Conservation (phyloP, 305 asterid species). For the Andrographis paniculata region DNA sequence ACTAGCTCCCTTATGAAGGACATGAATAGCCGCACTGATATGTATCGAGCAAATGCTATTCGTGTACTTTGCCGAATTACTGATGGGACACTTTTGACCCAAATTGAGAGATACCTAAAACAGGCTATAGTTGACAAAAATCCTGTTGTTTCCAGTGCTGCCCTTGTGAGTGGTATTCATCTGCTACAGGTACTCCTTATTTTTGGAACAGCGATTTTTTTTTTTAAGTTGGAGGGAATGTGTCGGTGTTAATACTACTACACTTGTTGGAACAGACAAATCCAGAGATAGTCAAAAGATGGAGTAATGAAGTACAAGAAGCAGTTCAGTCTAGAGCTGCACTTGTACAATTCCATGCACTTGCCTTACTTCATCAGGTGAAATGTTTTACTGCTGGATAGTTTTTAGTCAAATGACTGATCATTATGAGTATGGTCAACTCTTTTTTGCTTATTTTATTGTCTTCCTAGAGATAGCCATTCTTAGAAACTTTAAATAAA, state of each 20-base stretch:
- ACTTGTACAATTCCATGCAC: constrained; percentile 96
- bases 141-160: constrained; percentile 90
- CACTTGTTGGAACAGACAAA: constrained; percentile 43
- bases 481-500: too few species aligned
- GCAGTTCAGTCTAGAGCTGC: constrained; percentile 98
- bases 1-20: constrained; percentile 93
- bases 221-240: constrained; percentile 6
- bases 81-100: constrained; percentile 79
- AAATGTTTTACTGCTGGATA: constrained; percentile 11
- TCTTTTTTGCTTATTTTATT: too few species aligned
- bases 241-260: background rate
- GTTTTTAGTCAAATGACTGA: background rate
- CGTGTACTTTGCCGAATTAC: constrained; percentile 79
- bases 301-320: constrained; percentile 99
- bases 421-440: too few species aligned
- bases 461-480: too few species aligned
- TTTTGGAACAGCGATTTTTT: constrained; percentile 4
- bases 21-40: constrained; percentile 85
- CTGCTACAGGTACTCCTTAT: constrained; percentile 55
- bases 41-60: constrained; percentile 88
- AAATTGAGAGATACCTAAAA: constrained; percentile 80
- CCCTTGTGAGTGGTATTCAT: constrained; percentile 86
- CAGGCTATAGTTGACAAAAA: constrained; percentile 90
- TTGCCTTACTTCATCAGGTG: constrained; percentile 96
- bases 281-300: constrained; percentile 94